Evolutionary conservation across 2,329 filamentous ascomycete genomes (phyloP).

Genomic region (Blumeria hordei): DNA sequence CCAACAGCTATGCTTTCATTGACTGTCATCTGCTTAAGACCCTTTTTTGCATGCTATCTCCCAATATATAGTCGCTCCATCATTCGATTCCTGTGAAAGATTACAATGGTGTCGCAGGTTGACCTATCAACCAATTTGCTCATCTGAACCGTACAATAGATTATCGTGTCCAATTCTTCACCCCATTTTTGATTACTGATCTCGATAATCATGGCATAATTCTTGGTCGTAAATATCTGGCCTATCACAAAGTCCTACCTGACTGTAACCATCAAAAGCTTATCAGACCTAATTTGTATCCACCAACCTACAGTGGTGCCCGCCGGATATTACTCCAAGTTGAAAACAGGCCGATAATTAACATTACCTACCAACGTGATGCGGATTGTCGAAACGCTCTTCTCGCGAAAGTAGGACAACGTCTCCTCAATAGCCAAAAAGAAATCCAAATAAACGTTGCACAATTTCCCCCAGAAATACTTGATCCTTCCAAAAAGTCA

Average conservation of each 20-base stretch:
- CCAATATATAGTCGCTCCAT: not conserved
- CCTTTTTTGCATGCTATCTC: not conserved
- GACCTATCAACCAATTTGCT: not conserved
- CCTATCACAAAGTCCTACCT: not conserved
- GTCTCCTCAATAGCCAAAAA: too few species aligned
- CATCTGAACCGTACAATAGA: not conserved
- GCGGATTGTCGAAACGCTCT: not conserved
- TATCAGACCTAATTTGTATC: not conserved
- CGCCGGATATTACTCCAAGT: not conserved
- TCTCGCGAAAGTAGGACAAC: not conserved
- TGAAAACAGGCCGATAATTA: not conserved
- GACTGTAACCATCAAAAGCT: not conserved
- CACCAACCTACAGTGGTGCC: not conserved
- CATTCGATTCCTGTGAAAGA: not conserved
- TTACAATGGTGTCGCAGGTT: not conserved
- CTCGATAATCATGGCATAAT: not conserved
- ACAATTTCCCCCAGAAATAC: too few species aligned
- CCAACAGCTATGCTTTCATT: not conserved
- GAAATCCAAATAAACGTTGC: too few species aligned
- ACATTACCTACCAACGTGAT: not conserved
- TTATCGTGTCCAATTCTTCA: not conserved
- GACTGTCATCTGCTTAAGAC: not conserved
- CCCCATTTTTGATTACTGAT: not conserved
- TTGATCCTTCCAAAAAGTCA: too few species aligned
- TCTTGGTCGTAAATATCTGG: not conserved